Base-by-base conservation (phyloP, 345 rosid species). In the Rhodamnia argentea region DNA sequence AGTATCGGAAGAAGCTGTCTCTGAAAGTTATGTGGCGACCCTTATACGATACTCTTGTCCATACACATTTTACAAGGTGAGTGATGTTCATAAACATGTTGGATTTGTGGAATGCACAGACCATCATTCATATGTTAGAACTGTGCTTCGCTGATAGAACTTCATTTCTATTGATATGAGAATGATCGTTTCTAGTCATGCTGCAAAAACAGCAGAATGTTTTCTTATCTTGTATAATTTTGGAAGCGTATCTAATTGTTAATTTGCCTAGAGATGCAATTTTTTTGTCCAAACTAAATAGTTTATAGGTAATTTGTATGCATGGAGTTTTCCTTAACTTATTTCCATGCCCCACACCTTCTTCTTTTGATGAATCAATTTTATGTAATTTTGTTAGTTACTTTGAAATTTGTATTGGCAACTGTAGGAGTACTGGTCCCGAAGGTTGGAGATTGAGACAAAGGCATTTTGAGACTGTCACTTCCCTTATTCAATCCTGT, bases 371-470 rank as follows among this genome's bases (percentile, higher is more conserved):
- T 42, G 47, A 12, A n/a, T 26, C 37, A 51, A 70, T 53, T 88
- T 70, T 70, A 37, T 85, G n/a, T 82, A 40, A 23, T 51, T 83
- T 13, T 81, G n/a, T n/a, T 84, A 18, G 2, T 13, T 87, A 53
- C 59, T 82, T 20, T 20, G 54, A 58, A 47, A 37, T 52, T 86
- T 87, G 52, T 50, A 58, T 86, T 76, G n/a, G 44, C 64, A 84
- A 37, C 32, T 87, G 52, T 91, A 97, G 99, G 94, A 96, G 93
- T 89, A 95, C 94, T 83, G 99, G 99, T 78, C 99, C 99, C 22
- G 99, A 97, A 87, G 99, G 99, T 76, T 96, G 99, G 98, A 92
- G 96, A 89, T 89, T 97, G 92, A 92, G 99, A 90, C 99, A 97
- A 78, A 89, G 96, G 42, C 99, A 97, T 89, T 97, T 97, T 89